Conservation (phyloP, 2,329 filamentous ascomycete genomes). For the Pseudocercospora musae region DNA sequence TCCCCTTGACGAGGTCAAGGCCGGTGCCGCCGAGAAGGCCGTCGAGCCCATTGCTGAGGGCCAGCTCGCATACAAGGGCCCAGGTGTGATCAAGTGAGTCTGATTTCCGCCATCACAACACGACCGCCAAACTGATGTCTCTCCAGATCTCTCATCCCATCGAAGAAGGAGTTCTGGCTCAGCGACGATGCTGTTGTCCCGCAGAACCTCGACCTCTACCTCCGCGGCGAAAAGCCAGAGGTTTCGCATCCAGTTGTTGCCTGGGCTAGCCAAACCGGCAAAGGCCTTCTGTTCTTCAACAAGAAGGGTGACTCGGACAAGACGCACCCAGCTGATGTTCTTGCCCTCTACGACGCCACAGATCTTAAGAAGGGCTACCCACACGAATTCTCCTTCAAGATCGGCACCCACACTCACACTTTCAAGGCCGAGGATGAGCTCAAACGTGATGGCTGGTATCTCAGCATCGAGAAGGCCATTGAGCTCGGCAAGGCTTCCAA, state of each 20-base stretch:
- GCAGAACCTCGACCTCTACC: slow-evolving; percentile 71
- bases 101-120: not conserved
- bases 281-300: slow-evolving; percentile 88
- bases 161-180: slow-evolving; percentile 81
- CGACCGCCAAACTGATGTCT: slow-evolving; percentile 11
- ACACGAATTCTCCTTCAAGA: slow-evolving; percentile 80
- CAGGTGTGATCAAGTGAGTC: slow-evolving; percentile 83
- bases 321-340: slow-evolving; percentile 72
- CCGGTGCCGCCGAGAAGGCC: slow-evolving; percentile 45
- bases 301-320: slow-evolving; percentile 76
- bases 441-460: slow-evolving; percentile 91
- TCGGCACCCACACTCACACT: slow-evolving; percentile 84
- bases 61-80: slow-evolving; percentile 82
- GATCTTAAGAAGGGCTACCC: slow-evolving; percentile 73
- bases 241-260: slow-evolving; percentile 75
- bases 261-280: slow-evolving; percentile 91
- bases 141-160: slow-evolving; percentile 76
- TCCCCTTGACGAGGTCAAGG: slow-evolving; percentile 42
- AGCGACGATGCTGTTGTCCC: slow-evolving; percentile 66
- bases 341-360: slow-evolving; percentile 58
- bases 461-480: slow-evolving; percentile 76
- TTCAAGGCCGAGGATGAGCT: slow-evolving; percentile 75
- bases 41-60: slow-evolving; percentile 75
- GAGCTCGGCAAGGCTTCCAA: slow-evolving; percentile 80
- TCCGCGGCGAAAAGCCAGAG: slow-evolving; percentile 83